Evolutionary conservation across 2,329 filamentous ascomycete species (phyloP).

Genomic region (Arthrobotrys conoides): DNA sequence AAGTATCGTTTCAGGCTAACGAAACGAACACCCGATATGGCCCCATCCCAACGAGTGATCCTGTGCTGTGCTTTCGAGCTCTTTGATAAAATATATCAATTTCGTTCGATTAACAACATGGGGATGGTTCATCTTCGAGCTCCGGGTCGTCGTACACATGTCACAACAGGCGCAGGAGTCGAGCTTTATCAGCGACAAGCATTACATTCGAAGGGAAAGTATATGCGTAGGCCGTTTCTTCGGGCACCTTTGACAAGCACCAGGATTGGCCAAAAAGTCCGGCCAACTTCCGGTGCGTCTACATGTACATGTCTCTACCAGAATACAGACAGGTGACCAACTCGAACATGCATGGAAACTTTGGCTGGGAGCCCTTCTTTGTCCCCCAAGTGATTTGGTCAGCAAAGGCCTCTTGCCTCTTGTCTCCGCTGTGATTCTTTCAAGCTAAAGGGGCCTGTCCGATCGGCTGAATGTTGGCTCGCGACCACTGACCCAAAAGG

Average conservation of each 20-base stretch:
- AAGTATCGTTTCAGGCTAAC: slow-evolving; percentile 50
- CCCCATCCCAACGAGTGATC: slow-evolving; percentile 7
- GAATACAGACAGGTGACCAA: slow-evolving; percentile 57
- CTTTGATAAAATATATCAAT: neutral
- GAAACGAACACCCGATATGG: slow-evolving; percentile 44
- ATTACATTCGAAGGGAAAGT: slow-evolving; percentile 33
- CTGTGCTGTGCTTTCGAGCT: slow-evolving; percentile 28
- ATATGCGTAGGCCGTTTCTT: slow-evolving; percentile 31
- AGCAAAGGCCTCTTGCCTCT: slow-evolving; percentile 34
- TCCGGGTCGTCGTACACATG: slow-evolving; percentile 4
- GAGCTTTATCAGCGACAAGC: slow-evolving; percentile 6
- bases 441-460: slow-evolving; percentile 15
- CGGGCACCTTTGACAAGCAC: slow-evolving; percentile 22
- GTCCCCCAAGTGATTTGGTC: slow-evolving; percentile 50
- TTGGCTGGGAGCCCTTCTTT: slow-evolving; percentile 11
- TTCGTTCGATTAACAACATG: neutral
- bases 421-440: slow-evolving; percentile 12
- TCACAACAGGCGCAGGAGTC: slow-evolving; percentile 14
- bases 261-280: slow-evolving; percentile 39
- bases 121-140: slow-evolving; percentile 14
- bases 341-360: slow-evolving; percentile 30
- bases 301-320: slow-evolving; percentile 38
- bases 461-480: slow-evolving; percentile 33
- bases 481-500: slow-evolving; percentile 43
- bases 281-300: slow-evolving; percentile 17